Conservation (phyloP, 192 early-diverging fungal genomes). For the Umbelopsis sp. region DNA sequence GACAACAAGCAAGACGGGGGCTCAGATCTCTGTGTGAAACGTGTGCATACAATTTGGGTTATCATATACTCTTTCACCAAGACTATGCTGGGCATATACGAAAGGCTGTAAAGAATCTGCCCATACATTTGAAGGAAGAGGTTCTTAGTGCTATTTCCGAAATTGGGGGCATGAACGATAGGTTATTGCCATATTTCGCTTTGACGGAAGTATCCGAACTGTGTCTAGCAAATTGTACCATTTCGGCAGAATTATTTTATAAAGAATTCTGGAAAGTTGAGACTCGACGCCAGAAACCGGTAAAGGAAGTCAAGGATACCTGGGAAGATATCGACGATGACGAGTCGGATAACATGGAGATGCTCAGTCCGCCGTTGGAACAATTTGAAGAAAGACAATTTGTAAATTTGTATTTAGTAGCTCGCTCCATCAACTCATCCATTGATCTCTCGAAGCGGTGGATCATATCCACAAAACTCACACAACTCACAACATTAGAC, state of each 20-base stretch:
- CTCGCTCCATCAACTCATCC: not conserved
- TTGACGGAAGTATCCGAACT: not conserved
- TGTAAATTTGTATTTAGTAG: not conserved
- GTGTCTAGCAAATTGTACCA: constrained; percentile 3
- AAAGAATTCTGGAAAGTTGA: not conserved
- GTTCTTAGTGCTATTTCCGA: not conserved
- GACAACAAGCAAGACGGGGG: not conserved
- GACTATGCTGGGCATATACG: not conserved
- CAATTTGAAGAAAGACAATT: not conserved
- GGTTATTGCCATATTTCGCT: not conserved
- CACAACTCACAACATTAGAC: constrained; percentile 20
- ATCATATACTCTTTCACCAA: not conserved
- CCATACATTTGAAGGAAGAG: not conserved
- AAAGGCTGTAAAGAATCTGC: not conserved
- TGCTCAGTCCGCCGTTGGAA: not conserved
- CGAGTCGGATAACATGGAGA: not conserved
- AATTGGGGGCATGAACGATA: not conserved
- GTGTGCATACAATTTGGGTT: not conserved
- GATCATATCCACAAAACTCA: not conserved
- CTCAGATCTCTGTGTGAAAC: constrained; percentile 2
- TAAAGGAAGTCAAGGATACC: constrained; percentile 3
- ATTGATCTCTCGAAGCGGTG: constrained; percentile 1
- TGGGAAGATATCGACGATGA: constrained; percentile 4
- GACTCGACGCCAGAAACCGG: not conserved
- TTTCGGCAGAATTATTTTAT: not conserved